These are phyloP conservation scores for Mycena sanguinolenta DNA, from an alignment of 768 basidiomycete genomes.

Conservation along the genomic window DNA sequence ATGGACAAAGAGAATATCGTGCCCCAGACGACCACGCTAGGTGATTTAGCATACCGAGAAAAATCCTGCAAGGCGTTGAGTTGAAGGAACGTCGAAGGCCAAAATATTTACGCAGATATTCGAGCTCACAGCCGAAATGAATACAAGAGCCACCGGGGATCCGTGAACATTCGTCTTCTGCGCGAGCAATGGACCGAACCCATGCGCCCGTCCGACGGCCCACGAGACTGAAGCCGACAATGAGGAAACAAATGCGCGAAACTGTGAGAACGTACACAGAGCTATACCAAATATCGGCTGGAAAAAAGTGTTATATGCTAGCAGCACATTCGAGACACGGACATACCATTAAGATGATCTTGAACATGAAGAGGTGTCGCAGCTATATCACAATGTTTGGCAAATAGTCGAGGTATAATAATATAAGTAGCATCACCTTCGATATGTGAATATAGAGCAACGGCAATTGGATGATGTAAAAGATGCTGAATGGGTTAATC, in stretches of 20 bases:
- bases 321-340: neutral
- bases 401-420: neutral
- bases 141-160: conserved; percentile 26
- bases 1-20: conserved; percentile 37
- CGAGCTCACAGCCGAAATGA: conserved; percentile 38
- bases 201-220: conserved; percentile 38
- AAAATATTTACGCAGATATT: conserved; percentile 35
- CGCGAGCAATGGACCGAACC: conserved; percentile 39
- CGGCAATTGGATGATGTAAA: conserved; percentile 38
- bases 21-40: conserved; percentile 35
- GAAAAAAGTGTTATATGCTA: neutral
- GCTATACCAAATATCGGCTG: conserved; percentile 41
- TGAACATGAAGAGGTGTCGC: conserved; percentile 41
- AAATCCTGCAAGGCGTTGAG: conserved; percentile 32
- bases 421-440: conserved; percentile 9
- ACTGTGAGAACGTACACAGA: conserved; percentile 28
- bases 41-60: conserved; percentile 40
- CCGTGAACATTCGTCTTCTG: conserved; percentile 27
- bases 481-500: conserved; percentile 39
- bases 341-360: conserved; percentile 37
- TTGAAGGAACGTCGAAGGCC: neutral
- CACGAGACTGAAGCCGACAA: too few relatives aligned
- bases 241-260: neutral
- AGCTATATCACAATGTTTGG: conserved; percentile 21
- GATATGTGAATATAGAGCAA: conserved; percentile 38